phyloP scores from a whole-genome alignment of 805 yeast species.

The Lachancea thermotolerans region DNA sequence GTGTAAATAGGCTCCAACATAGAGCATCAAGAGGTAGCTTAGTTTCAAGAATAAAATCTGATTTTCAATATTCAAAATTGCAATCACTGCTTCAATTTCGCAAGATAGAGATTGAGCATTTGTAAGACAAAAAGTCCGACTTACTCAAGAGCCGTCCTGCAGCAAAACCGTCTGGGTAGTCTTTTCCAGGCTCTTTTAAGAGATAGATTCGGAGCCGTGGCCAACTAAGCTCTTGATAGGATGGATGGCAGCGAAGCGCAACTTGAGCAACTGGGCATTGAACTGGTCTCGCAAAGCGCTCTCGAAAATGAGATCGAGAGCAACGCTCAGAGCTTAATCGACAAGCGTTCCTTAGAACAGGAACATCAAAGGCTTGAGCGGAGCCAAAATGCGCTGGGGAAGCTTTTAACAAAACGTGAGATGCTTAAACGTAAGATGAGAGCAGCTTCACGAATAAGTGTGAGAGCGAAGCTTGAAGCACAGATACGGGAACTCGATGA shows the following conservation, averaged over 20 bases:
- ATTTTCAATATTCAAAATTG: no score
- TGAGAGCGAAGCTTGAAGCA: slow-evolving; percentile 44
- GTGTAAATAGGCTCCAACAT: background rate
- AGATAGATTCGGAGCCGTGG: no score
- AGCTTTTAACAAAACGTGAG: slow-evolving; percentile 38
- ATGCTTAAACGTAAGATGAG: slow-evolving; percentile 42
- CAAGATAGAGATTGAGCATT: no score
- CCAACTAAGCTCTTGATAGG: background rate
- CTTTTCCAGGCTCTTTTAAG: no score
- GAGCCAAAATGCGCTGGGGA: slow-evolving; percentile 43
- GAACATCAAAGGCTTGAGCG: slow-evolving; percentile 74
- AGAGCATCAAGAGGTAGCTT: background rate
- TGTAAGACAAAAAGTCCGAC: no score
- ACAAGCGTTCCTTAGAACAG: slow-evolving; percentile 57
- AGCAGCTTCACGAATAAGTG: slow-evolving; percentile 60
- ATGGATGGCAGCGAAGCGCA: slow-evolving; percentile 10
- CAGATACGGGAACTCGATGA: slow-evolving; percentile 48
- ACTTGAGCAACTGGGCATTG: slow-evolving; percentile 42
- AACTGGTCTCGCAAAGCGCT: slow-evolving; percentile 69
- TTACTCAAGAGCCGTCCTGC: no score
- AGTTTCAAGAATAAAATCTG: no score
- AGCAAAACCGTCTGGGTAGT: no score
- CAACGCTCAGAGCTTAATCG: slow-evolving; percentile 58
- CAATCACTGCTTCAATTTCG: no score
- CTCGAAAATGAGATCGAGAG: slow-evolving; percentile 69